Evolutionary conservation across 2,329 filamentous ascomycete genomes (phyloP), one percentile per base, ranked within the genome.

Genomic region (Diatrype stigma): DNA sequence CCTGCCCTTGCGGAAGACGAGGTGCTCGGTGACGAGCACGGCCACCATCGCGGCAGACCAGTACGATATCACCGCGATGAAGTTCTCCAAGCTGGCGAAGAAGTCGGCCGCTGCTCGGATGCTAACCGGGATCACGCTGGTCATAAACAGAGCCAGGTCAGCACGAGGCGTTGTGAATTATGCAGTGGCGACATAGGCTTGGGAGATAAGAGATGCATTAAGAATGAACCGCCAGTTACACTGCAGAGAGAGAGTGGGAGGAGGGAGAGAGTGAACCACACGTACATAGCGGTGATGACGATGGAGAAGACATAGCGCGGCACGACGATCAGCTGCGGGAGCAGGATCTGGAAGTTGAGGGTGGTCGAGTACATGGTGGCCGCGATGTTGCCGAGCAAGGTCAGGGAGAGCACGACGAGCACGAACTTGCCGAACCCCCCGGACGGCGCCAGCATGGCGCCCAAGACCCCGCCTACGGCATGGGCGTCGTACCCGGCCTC

Each of bases 361-460:
- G 81, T 81, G 57, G 85, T 76, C 59, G 79, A 77, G 70, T 86
- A 86, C 67, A 81, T 78, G 16, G 79, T 82, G 16, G 77, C 79
- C 2, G 78, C 72, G 11, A 83, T 71, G 64, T 85, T 85, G 23
- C 81, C 82, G 11, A 86, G 67, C 42, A 85, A 64, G 1, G 77
- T 79, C 38, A 84, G 71, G 6, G 78, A 74, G 17, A 85, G 73
- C 7, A 85, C 62, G 2, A 85, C 81, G 2, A 81, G 76, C 17
- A 85, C 68, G 56, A 86, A 85, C 55, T 80, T 80, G 51, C 82
- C 82, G 56, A 86, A 85, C 0, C 79, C 79, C 42, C 80, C 79
- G 0, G 76, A 77, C 3, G 78, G 76, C 2, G 71, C 67, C 1
- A 85, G 70, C 79, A 86, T 85, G 37, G 77, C 80, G 8, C 76